Conservation (phyloP, 164 flowering plant genomes). For the Annona squamosa region DNA sequence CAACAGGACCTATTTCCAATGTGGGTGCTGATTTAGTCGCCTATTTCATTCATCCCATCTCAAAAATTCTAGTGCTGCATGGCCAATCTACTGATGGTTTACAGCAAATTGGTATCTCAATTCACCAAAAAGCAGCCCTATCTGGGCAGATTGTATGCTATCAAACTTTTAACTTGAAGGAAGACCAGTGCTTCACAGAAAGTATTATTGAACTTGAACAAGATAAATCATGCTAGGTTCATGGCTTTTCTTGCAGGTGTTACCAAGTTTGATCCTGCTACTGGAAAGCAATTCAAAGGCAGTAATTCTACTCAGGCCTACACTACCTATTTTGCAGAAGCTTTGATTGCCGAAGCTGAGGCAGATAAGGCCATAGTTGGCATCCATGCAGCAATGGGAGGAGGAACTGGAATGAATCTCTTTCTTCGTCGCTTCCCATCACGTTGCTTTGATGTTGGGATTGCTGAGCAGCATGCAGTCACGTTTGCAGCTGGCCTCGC, state of each 20-base stretch:
- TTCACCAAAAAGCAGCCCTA: not conserved
- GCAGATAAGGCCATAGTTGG: slow-evolving; percentile 76
- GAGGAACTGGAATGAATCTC: slow-evolving; percentile 88
- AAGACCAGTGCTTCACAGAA: not conserved
- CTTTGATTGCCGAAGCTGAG: slow-evolving; percentile 94
- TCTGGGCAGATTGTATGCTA: not conserved
- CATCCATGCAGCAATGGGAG: slow-evolving; percentile 99
- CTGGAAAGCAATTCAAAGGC: slow-evolving; percentile 85
- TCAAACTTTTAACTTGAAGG: not conserved
- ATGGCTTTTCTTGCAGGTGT: slow-evolving; percentile 50
- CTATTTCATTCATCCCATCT: not conserved
- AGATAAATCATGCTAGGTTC: not conserved
- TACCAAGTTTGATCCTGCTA: slow-evolving; percentile 82
- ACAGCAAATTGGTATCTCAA: not conserved
- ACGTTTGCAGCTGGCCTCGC: slow-evolving; percentile 97
- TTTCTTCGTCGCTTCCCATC: slow-evolving; percentile 73
- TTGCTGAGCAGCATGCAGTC: slow-evolving; percentile 97
- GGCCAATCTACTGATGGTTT: not conserved
- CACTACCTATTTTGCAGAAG: slow-evolving; percentile 91
- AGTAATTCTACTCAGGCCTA: slow-evolving; percentile 64
- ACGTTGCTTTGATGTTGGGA: slow-evolving; percentile 94
- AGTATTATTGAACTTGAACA: not conserved
- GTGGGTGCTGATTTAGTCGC: not conserved
- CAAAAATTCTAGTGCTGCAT: not conserved
- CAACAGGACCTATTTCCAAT: not conserved